These are phyloP conservation scores for Rubus idaeus DNA, from an alignment of 306 rosid species.

Conservation along the genomic window DNA sequence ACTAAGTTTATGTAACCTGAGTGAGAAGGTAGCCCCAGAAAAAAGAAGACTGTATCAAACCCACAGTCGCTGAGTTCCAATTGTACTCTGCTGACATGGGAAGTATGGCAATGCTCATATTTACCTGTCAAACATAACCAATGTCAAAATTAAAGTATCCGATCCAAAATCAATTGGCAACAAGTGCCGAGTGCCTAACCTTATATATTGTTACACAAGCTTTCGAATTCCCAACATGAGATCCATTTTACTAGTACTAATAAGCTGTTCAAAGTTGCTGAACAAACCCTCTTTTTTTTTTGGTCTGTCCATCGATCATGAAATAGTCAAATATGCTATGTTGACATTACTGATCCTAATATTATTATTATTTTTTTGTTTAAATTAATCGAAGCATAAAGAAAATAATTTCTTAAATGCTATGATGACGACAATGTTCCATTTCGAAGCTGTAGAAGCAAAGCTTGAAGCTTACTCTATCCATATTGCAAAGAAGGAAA, in stretches of 20 bases:
- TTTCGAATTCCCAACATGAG: background rate
- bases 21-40: conserved; percentile 99
- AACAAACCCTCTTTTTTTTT: background rate
- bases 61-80: conserved; percentile 92
- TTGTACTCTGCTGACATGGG: conserved; percentile 95
- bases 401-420: background rate
- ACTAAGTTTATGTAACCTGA: conserved; percentile 48
- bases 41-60: conserved; percentile 93
- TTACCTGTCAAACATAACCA: conserved; percentile 59
- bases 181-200: background rate
- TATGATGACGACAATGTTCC: background rate
- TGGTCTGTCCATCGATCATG: background rate
- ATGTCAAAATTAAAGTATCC: background rate
- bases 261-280: background rate
- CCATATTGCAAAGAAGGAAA: conserved; percentile 97
- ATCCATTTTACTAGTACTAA: background rate
- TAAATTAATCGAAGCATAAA: background rate
- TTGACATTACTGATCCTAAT: background rate
- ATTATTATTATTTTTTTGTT: background rate
- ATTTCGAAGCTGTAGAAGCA: background rate
- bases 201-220: background rate
- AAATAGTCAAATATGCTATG: background rate
- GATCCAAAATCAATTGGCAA: background rate
- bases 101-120: conserved; percentile 99
- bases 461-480: conserved; percentile 53